Percentiles rank a stretch among this genome's conserved stretches.
These are phyloP conservation scores for Amaranthus tricolor DNA, from an alignment of 179 eudicot genomes.

Conservation along the genomic window DNA sequence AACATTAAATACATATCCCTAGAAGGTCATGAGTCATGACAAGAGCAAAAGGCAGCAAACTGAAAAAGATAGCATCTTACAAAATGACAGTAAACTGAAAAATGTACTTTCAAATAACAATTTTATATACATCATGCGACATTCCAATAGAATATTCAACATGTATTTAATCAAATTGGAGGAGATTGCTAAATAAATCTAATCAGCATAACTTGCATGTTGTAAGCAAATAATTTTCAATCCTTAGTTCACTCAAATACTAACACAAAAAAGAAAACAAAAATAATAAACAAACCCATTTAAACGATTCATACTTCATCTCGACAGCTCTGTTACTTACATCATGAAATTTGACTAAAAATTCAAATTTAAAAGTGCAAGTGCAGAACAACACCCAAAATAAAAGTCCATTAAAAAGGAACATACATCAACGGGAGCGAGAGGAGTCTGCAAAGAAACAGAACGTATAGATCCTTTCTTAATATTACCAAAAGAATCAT, in stretches of 20 bases:
- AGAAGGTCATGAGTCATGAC: too few species aligned
- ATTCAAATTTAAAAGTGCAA: neutral
- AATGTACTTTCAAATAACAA: too few species aligned
- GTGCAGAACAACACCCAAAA: neutral
- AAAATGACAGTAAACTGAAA: too few species aligned
- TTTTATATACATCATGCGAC: neutral
- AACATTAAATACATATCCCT: too few species aligned
- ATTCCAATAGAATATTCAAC: neutral
- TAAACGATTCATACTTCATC: neutral
- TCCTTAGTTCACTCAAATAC: too few species aligned
- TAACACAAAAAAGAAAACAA: neutral
- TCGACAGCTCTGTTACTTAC: too few species aligned
- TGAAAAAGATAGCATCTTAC: too few species aligned
- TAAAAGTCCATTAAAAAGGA: neutral
- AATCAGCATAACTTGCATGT: too few species aligned
- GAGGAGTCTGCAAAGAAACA: conserved; percentile 72
- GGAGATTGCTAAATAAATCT: too few species aligned
- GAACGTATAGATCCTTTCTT: conserved; percentile 63
- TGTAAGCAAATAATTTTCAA: too few species aligned
- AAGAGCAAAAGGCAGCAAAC: too few species aligned
- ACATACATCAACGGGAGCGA: conserved; percentile 64
- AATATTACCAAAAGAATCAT: conserved; percentile 24
- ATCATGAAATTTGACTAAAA: neutral
- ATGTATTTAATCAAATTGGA: neutral
- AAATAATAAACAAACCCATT: neutral